These are phyloP conservation scores for Prunus davidiana DNA, from an alignment of 306 rosid species.

Conservation along the genomic window DNA sequence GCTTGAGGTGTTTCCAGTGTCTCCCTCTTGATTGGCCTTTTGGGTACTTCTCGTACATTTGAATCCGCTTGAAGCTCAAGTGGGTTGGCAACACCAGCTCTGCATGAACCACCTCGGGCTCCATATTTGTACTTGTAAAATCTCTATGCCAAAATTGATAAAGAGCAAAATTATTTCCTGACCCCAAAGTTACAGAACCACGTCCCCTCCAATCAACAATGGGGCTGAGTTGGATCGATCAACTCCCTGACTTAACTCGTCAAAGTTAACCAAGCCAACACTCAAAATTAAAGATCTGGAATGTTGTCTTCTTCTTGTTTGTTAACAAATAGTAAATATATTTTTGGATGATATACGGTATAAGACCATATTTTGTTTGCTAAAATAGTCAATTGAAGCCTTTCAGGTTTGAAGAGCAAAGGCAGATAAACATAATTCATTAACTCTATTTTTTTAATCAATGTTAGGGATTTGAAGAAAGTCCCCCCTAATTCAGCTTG, in stretches of 20 bases:
- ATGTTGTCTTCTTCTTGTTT: neutral
- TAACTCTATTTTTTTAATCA: neutral
- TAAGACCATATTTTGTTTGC: neutral
- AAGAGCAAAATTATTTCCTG: neutral
- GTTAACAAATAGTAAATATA: neutral
- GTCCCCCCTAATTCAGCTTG: neutral
- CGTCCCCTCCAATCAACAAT: neutral
- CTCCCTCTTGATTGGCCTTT: constrained; percentile 90
- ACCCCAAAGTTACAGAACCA: neutral
- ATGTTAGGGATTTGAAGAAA: neutral
- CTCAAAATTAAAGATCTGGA: neutral
- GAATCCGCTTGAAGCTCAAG: constrained; percentile 76
- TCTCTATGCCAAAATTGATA: neutral
- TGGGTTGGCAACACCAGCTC: constrained; percentile 78
- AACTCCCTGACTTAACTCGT: neutral
- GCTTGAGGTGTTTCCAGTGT: constrained; percentile 96
- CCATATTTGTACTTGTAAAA: constrained; percentile 39
- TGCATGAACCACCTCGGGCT: constrained; percentile 64
- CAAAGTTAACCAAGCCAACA: neutral
- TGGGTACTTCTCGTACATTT: constrained; percentile 87
- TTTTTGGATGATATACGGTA: neutral
- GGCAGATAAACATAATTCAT: neutral
- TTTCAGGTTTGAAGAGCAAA: neutral
- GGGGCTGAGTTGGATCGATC: neutral
- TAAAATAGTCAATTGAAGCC: neutral